Conservation (phyloP, 2,329 filamentous ascomycete genomes). For the Cladophialophora chaetospira region DNA sequence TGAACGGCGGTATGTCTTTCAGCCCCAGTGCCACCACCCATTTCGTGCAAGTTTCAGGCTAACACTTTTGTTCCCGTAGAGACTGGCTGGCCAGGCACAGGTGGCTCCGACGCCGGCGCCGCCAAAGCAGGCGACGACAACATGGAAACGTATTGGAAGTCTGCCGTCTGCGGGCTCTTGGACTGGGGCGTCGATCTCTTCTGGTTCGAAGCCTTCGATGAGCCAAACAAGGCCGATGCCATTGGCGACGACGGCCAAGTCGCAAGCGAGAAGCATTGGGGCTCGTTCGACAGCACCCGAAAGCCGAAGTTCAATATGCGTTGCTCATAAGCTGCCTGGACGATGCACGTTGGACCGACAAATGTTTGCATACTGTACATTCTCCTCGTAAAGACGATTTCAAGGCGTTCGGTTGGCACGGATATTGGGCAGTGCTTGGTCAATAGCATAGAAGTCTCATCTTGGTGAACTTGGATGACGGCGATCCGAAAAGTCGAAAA, state of each 20-base stretch:
- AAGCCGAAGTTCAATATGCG: conserved; percentile 39
- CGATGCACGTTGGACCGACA: no score
- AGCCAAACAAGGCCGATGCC: conserved; percentile 68
- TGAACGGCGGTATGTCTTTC: conserved; percentile 64
- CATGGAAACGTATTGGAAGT: conserved; percentile 62
- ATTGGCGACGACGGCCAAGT: conserved; percentile 64
- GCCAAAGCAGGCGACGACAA: conserved; percentile 63
- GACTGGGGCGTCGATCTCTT: conserved; percentile 69
- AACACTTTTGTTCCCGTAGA: conserved; percentile 19
- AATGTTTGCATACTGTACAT: no score
- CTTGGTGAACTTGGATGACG: no score
- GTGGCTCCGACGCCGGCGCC: conserved; percentile 62
- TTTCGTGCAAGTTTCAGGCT: not conserved
- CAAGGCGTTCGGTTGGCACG: no score
- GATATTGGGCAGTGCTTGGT: no score
- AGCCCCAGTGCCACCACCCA: not conserved
- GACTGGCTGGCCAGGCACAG: conserved; percentile 38
- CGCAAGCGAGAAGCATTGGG: conserved; percentile 69
- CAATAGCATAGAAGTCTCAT: no score
- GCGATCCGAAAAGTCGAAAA: no score
- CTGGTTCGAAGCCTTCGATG: conserved; percentile 71
- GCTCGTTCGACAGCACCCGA: conserved; percentile 64
- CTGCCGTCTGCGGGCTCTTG: conserved; percentile 65
- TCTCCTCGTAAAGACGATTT: no score
- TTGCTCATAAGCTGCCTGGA: conserved; percentile 10